phyloP scores from a whole-genome alignment of 1,284 basidiomycete species.

The Microbotryum violaceum region DNA sequence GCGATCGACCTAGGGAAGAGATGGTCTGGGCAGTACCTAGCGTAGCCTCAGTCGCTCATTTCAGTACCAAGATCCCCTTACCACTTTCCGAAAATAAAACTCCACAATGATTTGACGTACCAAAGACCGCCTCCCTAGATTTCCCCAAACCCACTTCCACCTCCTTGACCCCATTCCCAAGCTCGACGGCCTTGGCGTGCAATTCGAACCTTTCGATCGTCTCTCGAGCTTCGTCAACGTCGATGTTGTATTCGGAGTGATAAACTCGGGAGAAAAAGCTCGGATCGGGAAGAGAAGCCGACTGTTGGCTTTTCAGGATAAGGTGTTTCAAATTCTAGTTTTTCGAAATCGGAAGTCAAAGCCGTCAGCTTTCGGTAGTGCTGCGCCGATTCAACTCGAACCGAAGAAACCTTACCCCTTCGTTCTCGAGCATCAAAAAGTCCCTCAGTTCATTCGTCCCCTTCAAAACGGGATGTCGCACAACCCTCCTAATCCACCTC shows the following conservation, averaged over 20 bases:
- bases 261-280: constrained; percentile 67
- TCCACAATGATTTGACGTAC: constrained; percentile 43
- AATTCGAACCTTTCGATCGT: constrained; percentile 51
- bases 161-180: constrained; percentile 43
- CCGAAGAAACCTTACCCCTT: constrained; percentile 10
- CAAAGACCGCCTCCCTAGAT: constrained; percentile 57
- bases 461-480: constrained; percentile 67
- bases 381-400: background rate
- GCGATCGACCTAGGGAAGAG: constrained; percentile 58
- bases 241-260: constrained; percentile 75
- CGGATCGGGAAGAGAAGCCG: background rate
- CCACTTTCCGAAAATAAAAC: background rate
- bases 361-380: background rate
- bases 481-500: constrained; percentile 61
- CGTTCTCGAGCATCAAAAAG: constrained; percentile 63
- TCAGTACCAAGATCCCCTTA: too few species aligned
- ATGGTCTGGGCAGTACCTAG: constrained; percentile 67
- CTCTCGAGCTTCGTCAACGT: constrained; percentile 46
- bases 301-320: background rate
- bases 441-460: constrained; percentile 72
- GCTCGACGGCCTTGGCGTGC: constrained; percentile 57
- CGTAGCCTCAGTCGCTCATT: background rate
- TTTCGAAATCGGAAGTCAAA: background rate
- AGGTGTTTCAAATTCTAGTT: constrained; percentile 7
- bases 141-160: constrained; percentile 50